Evolutionary conservation across 2,329 filamentous ascomycete genomes (phyloP).

Genomic region (Scedosporium boydii): DNA sequence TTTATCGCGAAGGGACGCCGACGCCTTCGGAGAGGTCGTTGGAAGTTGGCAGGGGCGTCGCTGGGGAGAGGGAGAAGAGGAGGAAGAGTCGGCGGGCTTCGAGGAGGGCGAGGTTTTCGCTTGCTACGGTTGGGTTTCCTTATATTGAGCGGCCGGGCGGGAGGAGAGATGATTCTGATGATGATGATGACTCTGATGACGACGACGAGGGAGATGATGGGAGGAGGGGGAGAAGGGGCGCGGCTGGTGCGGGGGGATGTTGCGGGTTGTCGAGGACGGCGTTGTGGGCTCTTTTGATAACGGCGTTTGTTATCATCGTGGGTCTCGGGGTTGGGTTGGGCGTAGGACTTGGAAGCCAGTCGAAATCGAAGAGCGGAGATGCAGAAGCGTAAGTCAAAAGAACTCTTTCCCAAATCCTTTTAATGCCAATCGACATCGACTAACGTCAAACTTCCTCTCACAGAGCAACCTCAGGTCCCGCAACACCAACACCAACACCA

Average conservation of each 20-base stretch:
- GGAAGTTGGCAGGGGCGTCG: background rate
- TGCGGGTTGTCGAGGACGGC: constrained; percentile 17
- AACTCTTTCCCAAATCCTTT: background rate
- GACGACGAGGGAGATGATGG: background rate
- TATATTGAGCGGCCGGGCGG: background rate
- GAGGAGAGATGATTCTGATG: background rate
- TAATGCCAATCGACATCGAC: background rate
- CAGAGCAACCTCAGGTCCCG: background rate
- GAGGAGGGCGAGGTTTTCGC: constrained; percentile 1
- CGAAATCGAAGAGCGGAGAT: background rate
- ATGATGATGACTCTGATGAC: background rate
- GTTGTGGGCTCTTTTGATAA: constrained; percentile 25
- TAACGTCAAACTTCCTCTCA: background rate
- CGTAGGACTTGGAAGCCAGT: constrained; percentile 25
- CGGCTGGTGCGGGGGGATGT: background rate
- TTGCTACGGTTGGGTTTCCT: constrained; percentile 1
- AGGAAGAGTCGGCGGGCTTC: background rate
- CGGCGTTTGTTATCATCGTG: constrained; percentile 17
- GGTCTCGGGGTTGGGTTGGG: constrained; percentile 29
- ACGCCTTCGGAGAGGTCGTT: constrained; percentile 3
- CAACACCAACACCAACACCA: constrained; percentile 1
- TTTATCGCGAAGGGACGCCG: constrained; percentile 3
- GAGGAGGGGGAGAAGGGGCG: background rate
- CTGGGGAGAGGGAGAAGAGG: background rate
- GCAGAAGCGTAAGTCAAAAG: background rate